These are phyloP conservation scores for Zasmidium citrigriseum DNA, from an alignment of 2,329 filamentous ascomycete species.

Conservation along the genomic window DNA sequence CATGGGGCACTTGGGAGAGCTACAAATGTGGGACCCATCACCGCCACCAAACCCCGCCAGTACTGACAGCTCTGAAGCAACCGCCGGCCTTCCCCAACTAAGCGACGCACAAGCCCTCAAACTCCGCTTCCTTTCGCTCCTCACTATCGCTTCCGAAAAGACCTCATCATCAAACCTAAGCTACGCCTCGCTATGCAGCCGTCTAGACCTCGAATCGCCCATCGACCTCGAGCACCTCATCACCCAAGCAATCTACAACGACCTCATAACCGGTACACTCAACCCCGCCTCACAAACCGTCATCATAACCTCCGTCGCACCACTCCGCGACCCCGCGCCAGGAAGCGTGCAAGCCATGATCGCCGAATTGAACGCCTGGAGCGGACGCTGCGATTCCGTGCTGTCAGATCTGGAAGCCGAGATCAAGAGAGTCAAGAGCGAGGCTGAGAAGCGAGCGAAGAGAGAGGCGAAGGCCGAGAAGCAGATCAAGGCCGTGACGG, in stretches of 20 bases:
- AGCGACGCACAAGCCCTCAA: constrained; percentile 75
- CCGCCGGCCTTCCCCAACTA: constrained; percentile 65
- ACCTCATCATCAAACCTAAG: constrained; percentile 57
- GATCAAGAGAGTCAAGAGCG: constrained; percentile 64
- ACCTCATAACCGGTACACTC: constrained; percentile 78
- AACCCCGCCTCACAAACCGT: constrained; percentile 76
- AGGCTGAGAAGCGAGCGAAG: constrained; percentile 44
- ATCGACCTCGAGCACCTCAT: constrained; percentile 82
- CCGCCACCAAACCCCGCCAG: not conserved
- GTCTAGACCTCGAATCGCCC: constrained; percentile 66
- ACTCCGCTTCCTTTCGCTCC: constrained; percentile 84
- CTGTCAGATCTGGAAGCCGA: constrained; percentile 75
- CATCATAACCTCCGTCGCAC: constrained; percentile 75
- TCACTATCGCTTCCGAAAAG: constrained; percentile 71
- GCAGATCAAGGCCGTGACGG: constrained; percentile 38
- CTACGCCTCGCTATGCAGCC: constrained; percentile 68
- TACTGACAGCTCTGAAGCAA: constrained; percentile 39
- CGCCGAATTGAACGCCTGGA: constrained; percentile 70
- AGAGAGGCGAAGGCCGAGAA: constrained; percentile 44
- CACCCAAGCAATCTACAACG: constrained; percentile 83
- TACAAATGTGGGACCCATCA: constrained; percentile 61
- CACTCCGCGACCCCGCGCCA: constrained; percentile 81
- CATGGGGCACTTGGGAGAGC: constrained; percentile 82
- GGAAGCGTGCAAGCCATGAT: constrained; percentile 70
- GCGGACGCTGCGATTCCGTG: constrained; percentile 72